Conservation (phyloP, 495 filamentous ascomycete genomes). For the Neurospora sublineolata region DNA sequence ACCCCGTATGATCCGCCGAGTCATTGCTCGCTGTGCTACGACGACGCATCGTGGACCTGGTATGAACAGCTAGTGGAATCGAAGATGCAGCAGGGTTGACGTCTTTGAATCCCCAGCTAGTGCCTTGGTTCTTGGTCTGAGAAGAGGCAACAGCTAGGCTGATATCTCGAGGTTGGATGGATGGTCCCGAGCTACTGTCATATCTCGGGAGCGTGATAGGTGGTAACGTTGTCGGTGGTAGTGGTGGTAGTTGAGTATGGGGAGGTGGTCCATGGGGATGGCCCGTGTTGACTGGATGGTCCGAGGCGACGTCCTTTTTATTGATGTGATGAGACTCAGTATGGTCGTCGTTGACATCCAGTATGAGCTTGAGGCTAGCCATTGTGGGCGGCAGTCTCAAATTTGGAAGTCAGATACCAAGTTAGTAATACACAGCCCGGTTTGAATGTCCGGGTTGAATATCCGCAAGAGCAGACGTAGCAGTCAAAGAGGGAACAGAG, state of each 20-base stretch:
- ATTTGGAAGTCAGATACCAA: conserved; percentile 31
- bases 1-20: conserved; percentile 34
- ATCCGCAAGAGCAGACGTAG: conserved; percentile 19
- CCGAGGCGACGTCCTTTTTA: conserved; percentile 29
- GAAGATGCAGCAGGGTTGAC: conserved; percentile 1
- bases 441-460: conserved; percentile 10
- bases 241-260: background rate
- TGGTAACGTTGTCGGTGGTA: conserved; percentile 6
- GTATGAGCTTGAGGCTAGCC: conserved; percentile 38
- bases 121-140: conserved; percentile 15
- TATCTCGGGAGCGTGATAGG: conserved; percentile 11
- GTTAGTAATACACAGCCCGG: conserved; percentile 29
- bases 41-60: conserved; percentile 22
- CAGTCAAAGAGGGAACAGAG: conserved; percentile 16
- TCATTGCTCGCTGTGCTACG: conserved; percentile 33
- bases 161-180: conserved; percentile 19
- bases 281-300: conserved; percentile 20
- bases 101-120: conserved; percentile 12
- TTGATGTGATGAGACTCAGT: conserved; percentile 23
- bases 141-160: conserved; percentile 15
- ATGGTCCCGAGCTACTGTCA: conserved; percentile 15
- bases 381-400: conserved; percentile 30
- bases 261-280: conserved; percentile 9
- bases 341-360: conserved; percentile 33
- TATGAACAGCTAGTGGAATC: conserved; percentile 1